Evolutionary conservation across 2,329 filamentous ascomycete genomes (phyloP).

Genomic region (Nemania serpens): DNA sequence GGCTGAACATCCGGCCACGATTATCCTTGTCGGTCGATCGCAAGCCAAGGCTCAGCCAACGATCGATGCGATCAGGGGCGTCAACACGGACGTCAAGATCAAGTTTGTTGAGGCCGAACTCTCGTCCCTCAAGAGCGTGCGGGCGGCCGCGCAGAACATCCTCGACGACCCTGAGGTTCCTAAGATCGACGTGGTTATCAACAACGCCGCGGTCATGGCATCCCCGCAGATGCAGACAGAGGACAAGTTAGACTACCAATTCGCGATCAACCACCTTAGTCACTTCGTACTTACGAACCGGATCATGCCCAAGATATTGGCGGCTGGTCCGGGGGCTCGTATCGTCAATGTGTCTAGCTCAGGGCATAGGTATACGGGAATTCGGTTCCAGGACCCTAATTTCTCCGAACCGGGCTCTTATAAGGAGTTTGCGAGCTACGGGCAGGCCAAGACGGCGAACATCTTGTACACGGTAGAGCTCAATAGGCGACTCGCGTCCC

Average conservation of each 20-base stretch:
- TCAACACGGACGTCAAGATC: constrained; percentile 30
- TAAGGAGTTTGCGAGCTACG: constrained; percentile 46
- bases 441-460: constrained; percentile 52
- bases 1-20: constrained; percentile 35
- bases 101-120: constrained; percentile 40
- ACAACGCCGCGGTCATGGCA: constrained; percentile 51
- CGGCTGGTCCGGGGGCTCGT: constrained; percentile 27
- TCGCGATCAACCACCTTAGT: constrained; percentile 43
- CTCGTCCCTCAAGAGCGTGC: constrained; percentile 40
- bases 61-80: constrained; percentile 37
- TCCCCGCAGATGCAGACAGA: constrained; percentile 40
- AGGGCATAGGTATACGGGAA: constrained; percentile 31
- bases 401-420: constrained; percentile 40
- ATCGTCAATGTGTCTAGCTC: constrained; percentile 34
- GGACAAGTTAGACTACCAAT: constrained; percentile 43
- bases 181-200: constrained; percentile 37
- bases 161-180: constrained; percentile 39
- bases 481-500: constrained; percentile 30
- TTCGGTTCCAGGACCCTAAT: constrained; percentile 40
- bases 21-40: constrained; percentile 40
- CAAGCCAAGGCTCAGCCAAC: constrained; percentile 35
- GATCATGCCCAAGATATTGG: constrained; percentile 36
- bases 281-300: constrained; percentile 42
- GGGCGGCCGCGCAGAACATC: constrained; percentile 38
- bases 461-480: constrained; percentile 49